Evolutionary conservation across 352 stramenopile genomes (phyloP), one percentile per base, ranked within the genome.

Genomic region (Phytophthora fragariaefolia): DNA sequence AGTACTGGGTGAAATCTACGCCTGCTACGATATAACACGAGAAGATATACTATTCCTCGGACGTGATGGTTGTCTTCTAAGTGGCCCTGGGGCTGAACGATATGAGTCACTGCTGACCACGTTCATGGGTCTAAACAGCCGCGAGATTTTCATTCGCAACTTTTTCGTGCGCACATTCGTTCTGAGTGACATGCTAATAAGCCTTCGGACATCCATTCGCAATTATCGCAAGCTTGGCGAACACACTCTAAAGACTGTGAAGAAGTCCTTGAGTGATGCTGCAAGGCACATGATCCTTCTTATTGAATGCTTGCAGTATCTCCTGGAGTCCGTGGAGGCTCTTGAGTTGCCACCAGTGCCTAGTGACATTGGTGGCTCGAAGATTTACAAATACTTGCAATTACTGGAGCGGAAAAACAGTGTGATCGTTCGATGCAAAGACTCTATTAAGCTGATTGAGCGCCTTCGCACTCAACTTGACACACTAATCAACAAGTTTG

Each of bases 81-180:
- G 86, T 30, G 97, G 97, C 0, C 96, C 97, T 8, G 98, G 96
- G 60, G 95, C 92, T 8, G 79, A 96, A n/a, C 89, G 97, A 58
- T 97, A 99, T 69, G 97, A 99, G 71, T 76, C 92, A n/a, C 63
- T 99, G 0, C 77, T 99, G 17, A 98, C 92, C 45, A 93, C 89
- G 17, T 99, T 98, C 73, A 87, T 99, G 52, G 92, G 97, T 36
- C 98, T 99, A 58, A 97, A 97, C 36, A 98, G 92, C 46, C 96
- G 97, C 30, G 97, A 99, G 64, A 90, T 99, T n/a, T 99, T 99
- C 69, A 85, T 99, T 36, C 94, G 98, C 71, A 99, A 98, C 72
- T 99, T 98, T 70, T 99, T 98, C 54, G 92, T 97, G 52, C 85
- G 96, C 23, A 92, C 98, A 24, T 98, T 97, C 71, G 97, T 99